Percentiles rank a stretch among this genome's conserved stretches.
These are phyloP conservation scores for Jimgerdemannia flammicorona DNA, from an alignment of 192 early-diverging fungal genomes.

Conservation along the genomic window DNA sequence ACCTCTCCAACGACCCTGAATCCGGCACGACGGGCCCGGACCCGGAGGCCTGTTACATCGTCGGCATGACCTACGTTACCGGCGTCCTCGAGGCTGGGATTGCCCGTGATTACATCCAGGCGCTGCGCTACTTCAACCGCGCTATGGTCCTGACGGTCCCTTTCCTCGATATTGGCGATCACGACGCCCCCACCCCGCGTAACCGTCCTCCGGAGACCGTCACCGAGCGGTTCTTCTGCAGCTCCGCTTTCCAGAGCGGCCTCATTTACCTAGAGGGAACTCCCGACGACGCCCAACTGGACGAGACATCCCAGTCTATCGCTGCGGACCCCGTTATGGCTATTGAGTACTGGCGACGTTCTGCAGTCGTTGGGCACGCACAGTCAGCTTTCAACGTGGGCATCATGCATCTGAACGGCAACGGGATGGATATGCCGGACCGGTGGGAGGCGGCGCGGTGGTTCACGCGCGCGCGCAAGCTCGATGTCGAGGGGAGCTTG, in stretches of 20 bases:
- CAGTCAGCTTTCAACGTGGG: conserved; percentile 34
- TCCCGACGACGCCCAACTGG: conserved; percentile 17
- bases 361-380: conserved; percentile 31
- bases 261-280: conserved; percentile 33
- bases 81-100: conserved; percentile 25
- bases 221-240: conserved; percentile 31
- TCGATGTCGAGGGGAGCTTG: conserved; percentile 26
- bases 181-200: conserved; percentile 10
- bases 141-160: conserved; percentile 30
- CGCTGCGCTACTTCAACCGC: conserved; percentile 25
- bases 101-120: conserved; percentile 24
- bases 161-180: conserved; percentile 28
- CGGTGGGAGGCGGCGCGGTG: conserved; percentile 24
- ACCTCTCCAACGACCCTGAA: conserved; percentile 5
- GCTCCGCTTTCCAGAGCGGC: conserved; percentile 31
- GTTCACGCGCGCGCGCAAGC: conserved; percentile 29
- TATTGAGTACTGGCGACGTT: conserved; percentile 31
- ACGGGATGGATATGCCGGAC: conserved; percentile 23
- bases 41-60: conserved; percentile 30
- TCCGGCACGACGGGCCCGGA: conserved; percentile 20
- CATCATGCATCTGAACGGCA: conserved; percentile 28
- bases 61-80: conserved; percentile 26
- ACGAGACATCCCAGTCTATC: conserved; percentile 2
- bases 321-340: conserved; percentile 17
- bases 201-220: conserved; percentile 23